These are phyloP conservation scores for Dothistroma septosporum DNA, from an alignment of 2,329 filamentous ascomycete genomes.

Conservation along the genomic window DNA sequence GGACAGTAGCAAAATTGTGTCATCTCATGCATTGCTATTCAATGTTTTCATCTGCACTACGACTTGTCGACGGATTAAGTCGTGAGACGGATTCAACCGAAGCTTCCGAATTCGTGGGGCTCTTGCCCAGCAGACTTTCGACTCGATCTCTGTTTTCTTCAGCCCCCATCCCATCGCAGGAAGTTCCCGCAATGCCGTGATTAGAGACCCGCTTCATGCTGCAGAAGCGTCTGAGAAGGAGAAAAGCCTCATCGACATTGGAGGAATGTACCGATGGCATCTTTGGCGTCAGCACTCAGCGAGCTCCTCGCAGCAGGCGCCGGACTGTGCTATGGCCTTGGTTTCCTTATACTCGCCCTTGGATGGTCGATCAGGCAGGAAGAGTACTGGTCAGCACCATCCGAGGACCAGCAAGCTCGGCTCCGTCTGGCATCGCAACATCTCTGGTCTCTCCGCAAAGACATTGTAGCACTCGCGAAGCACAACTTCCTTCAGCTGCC, in stretches of 20 bases:
- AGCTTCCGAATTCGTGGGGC: too few species aligned
- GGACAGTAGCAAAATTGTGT: too few species aligned
- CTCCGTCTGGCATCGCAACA: slow-evolving; percentile 45
- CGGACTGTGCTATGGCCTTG: slow-evolving; percentile 15
- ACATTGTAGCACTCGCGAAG: slow-evolving; percentile 40
- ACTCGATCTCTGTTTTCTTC: too few species aligned
- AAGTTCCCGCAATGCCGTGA: too few species aligned
- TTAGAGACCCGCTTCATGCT: not conserved
- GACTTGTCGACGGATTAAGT: too few species aligned
- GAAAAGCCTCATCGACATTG: not conserved
- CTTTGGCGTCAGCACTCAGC: not conserved
- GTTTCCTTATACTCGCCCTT: slow-evolving; percentile 13
- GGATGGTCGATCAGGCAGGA: slow-evolving; percentile 13
- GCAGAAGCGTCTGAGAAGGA: not conserved
- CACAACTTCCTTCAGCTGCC: slow-evolving; percentile 52
- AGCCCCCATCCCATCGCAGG: too few species aligned
- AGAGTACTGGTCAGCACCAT: slow-evolving; percentile 14
- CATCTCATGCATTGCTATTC: too few species aligned
- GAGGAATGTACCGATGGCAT: slow-evolving; percentile 1
- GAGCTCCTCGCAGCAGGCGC: slow-evolving; percentile 10
- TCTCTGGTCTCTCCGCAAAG: slow-evolving; percentile 52
- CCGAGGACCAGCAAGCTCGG: slow-evolving; percentile 3
- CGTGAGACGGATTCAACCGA: too few species aligned
- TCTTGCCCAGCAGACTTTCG: too few species aligned
- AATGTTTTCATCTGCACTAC: too few species aligned